phyloP scores from a whole-genome alignment of 352 stramenopile species.

The Globisporangium acanthophoron region DNA sequence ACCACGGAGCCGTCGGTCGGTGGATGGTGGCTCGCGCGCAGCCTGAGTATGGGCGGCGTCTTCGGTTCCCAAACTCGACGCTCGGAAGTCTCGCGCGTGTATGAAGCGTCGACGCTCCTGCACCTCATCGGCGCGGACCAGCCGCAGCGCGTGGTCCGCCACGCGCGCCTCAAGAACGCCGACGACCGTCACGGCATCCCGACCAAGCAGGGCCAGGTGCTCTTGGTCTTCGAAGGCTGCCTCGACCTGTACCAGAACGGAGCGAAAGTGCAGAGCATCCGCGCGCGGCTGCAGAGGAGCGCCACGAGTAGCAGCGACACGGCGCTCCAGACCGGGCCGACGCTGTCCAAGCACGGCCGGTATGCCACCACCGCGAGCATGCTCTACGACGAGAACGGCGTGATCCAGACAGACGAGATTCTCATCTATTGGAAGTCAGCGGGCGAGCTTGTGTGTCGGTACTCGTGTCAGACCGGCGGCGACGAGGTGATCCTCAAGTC shows the following conservation, averaged over 20 bases:
- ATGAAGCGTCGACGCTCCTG: slow-evolving; percentile 54
- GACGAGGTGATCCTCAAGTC: slow-evolving; percentile 69
- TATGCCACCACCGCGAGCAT: slow-evolving; percentile 12
- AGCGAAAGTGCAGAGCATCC: slow-evolving; percentile 34
- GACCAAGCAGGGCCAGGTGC: slow-evolving; percentile 25
- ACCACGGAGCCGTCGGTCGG: not conserved
- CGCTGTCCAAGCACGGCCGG: slow-evolving; percentile 15
- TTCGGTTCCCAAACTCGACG: slow-evolving; percentile 33
- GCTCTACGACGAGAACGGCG: slow-evolving; percentile 20
- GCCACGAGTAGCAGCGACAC: not conserved
- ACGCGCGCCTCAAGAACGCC: slow-evolving; percentile 40
- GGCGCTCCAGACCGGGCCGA: slow-evolving; percentile 4
- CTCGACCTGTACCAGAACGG: slow-evolving; percentile 45
- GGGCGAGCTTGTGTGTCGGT: slow-evolving; percentile 56
- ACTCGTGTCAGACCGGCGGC: slow-evolving; percentile 42
- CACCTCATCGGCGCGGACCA: slow-evolving; percentile 52
- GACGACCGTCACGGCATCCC: slow-evolving; percentile 30
- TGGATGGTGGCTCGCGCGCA: slow-evolving; percentile 11
- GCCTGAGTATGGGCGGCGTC: slow-evolving; percentile 41
- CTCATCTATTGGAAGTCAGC: slow-evolving; percentile 63
- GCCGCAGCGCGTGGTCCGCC: slow-evolving; percentile 36
- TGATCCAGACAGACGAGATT: slow-evolving; percentile 35
- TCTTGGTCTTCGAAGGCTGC: slow-evolving; percentile 50
- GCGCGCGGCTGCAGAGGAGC: slow-evolving; percentile 19
- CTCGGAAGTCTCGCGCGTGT: slow-evolving; percentile 39